phyloP scores from a whole-genome alignment of 2,329 filamentous ascomycete species.

The Neonectria ditissima region DNA sequence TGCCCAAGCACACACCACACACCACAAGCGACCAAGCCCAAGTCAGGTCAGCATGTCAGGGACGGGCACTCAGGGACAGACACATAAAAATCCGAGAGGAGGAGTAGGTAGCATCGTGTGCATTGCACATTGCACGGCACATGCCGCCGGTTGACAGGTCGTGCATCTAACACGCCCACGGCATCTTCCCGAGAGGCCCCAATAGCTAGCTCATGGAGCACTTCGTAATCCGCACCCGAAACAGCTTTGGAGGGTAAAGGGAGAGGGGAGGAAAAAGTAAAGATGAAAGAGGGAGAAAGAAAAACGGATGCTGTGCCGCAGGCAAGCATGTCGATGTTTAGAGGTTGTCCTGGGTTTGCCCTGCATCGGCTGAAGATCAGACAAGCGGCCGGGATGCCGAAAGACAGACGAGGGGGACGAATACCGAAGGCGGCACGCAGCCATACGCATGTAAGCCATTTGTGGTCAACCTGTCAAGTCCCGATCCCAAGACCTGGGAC shows the following conservation, averaged over 20 bases:
- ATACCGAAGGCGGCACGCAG: slow-evolving; percentile 23
- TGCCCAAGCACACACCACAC: slow-evolving; percentile 32
- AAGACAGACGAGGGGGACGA: slow-evolving; percentile 32
- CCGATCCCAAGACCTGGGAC: slow-evolving; percentile 26
- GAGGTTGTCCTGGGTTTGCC: slow-evolving; percentile 28
- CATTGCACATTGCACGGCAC: slow-evolving; percentile 9
- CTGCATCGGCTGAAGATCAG: slow-evolving; percentile 29
- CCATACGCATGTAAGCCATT: slow-evolving; percentile 37
- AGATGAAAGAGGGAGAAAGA: slow-evolving; percentile 13
- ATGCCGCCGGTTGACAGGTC: slow-evolving; percentile 9
- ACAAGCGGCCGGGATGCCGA: slow-evolving; percentile 25
- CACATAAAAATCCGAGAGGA: slow-evolving; percentile 9
- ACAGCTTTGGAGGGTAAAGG: slow-evolving; percentile 11
- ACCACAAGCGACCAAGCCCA: slow-evolving; percentile 16
- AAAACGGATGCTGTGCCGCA: slow-evolving; percentile 22
- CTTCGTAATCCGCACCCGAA: slow-evolving; percentile 10
- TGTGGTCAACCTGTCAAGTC: slow-evolving; percentile 29
- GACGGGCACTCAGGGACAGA: slow-evolving; percentile 6
- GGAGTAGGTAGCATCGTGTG: slow-evolving; percentile 5
- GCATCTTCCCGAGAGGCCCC: slow-evolving; percentile 4
- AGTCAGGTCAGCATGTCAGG: slow-evolving; percentile 21
- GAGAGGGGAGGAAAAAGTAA: not conserved
- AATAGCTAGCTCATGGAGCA: slow-evolving; percentile 6
- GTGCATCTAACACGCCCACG: slow-evolving; percentile 1
- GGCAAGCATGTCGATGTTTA: slow-evolving; percentile 21